Conservation (phyloP, 495 filamentous ascomycete species). For the Penicillium cosmopolitanum region DNA sequence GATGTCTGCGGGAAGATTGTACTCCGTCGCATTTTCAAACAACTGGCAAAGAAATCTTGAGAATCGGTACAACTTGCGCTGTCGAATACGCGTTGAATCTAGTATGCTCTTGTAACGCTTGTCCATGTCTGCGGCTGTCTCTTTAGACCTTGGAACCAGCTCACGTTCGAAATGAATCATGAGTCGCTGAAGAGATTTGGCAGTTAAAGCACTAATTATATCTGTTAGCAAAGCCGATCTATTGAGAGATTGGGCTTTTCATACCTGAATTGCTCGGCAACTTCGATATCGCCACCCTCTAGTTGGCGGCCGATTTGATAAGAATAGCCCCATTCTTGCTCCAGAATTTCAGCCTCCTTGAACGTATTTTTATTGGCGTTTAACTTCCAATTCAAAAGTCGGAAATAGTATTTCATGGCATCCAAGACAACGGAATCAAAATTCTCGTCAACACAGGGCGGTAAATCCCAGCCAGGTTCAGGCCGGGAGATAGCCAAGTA, state of each 20-base stretch:
- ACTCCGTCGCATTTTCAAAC: slow-evolving; percentile 96
- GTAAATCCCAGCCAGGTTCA: slow-evolving; percentile 92
- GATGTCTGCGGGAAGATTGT: slow-evolving; percentile 70
- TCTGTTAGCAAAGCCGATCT: slow-evolving; percentile 22
- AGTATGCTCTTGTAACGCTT: slow-evolving; percentile 94
- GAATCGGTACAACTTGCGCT: slow-evolving; percentile 85
- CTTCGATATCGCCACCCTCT: slow-evolving; percentile 91
- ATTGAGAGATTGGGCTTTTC: slow-evolving; percentile 3
- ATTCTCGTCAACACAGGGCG: slow-evolving; percentile 93
- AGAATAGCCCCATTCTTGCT: slow-evolving; percentile 96
- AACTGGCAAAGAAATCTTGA: slow-evolving; percentile 84
- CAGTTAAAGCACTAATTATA: slow-evolving; percentile 71
- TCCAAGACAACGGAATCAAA: slow-evolving; percentile 96
- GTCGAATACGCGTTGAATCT: slow-evolving; percentile 93
- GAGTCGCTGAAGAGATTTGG: slow-evolving; percentile 83
- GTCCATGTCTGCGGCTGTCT: slow-evolving; percentile 86
- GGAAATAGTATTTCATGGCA: slow-evolving; percentile 96
- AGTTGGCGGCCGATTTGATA: slow-evolving; percentile 89
- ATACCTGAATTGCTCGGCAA: slow-evolving; percentile 95
- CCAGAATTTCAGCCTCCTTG: slow-evolving; percentile 96
- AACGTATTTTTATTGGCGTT: slow-evolving; percentile 98
- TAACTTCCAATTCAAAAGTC: slow-evolving; percentile 94
- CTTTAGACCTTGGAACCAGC: slow-evolving; percentile 77
- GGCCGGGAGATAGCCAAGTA: slow-evolving; percentile 83
- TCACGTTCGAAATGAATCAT: slow-evolving; percentile 92